Evolutionary conservation across 495 filamentous ascomycete genomes (phyloP).

Genomic region (Alectoria sarmentosa): DNA sequence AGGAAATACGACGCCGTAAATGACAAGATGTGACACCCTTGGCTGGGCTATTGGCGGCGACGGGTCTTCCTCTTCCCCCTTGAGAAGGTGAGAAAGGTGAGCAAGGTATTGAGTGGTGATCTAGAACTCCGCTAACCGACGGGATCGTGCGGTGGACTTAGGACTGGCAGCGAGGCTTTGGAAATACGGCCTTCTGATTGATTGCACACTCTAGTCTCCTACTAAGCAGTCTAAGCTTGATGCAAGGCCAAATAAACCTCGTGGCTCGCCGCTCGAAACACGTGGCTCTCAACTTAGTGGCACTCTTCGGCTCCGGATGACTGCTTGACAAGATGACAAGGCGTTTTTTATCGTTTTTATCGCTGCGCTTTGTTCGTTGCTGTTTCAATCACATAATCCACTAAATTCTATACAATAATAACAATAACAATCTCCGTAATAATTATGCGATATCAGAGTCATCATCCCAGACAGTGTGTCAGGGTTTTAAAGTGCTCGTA

Average conservation of each 20-base stretch:
- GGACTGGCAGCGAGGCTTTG: not conserved
- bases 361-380: too few relatives aligned
- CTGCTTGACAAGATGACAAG: slow-evolving; percentile 1
- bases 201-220: not conserved
- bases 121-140: slow-evolving; percentile 11
- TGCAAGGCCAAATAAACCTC: slow-evolving; percentile 15
- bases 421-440: too few relatives aligned
- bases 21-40: too few relatives aligned
- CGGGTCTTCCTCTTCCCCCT: too few relatives aligned
- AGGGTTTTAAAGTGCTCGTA: not conserved
- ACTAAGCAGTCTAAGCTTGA: not conserved
- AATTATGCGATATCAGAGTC: too few relatives aligned
- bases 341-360: not conserved
- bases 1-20: too few relatives aligned
- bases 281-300: slow-evolving; percentile 14
- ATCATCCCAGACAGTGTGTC: not conserved
- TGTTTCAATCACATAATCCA: too few relatives aligned
- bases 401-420: too few relatives aligned
- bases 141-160: slow-evolving; percentile 6
- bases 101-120: slow-evolving; percentile 1
- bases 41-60: too few relatives aligned
- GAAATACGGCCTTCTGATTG: slow-evolving; percentile 16
- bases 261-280: slow-evolving; percentile 17
- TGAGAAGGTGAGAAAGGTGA: slow-evolving; percentile 5
- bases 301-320: slow-evolving; percentile 3